Evolutionary conservation across 2,329 filamentous ascomycete genomes (phyloP).

Genomic region (Thelonectria discophora): DNA sequence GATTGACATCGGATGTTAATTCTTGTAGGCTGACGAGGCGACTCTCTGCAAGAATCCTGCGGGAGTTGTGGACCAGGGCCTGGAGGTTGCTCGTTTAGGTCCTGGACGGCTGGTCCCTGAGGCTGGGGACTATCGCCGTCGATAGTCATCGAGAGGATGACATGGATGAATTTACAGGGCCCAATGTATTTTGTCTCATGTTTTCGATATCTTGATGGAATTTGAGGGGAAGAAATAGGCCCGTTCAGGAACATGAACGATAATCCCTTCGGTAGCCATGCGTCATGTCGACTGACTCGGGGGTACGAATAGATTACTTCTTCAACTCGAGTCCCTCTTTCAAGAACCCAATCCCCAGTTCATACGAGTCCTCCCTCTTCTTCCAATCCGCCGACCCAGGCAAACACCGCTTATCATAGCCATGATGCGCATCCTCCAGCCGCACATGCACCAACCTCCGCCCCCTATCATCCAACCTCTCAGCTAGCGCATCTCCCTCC

Average conservation of each 20-base stretch:
- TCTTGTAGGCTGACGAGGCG: slow-evolving; percentile 43
- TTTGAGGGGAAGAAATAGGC: too few relatives aligned
- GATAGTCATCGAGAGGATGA: too few relatives aligned
- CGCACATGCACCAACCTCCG: slow-evolving; percentile 8
- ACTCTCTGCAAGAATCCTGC: slow-evolving; percentile 49
- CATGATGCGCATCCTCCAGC: slow-evolving; percentile 15
- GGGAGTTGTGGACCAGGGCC: slow-evolving; percentile 36
- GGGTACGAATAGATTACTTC: too few relatives aligned
- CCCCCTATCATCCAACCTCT: slow-evolving; percentile 6
- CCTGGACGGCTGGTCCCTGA: too few relatives aligned
- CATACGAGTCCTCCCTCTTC: slow-evolving; percentile 4
- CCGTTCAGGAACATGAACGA: too few relatives aligned
- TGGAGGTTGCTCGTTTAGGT: slow-evolving; percentile 22
- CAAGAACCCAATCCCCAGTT: slow-evolving; percentile 2
- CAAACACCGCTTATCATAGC: slow-evolving; percentile 9
- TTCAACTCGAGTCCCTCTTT: slow-evolving; percentile 1
- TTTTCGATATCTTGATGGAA: too few relatives aligned
- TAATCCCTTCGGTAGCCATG: too few relatives aligned
- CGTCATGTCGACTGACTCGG: too few relatives aligned
- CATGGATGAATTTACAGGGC: too few relatives aligned
- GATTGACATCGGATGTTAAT: background rate
- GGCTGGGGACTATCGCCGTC: too few relatives aligned
- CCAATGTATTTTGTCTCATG: too few relatives aligned
- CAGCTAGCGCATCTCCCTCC: slow-evolving; percentile 11
- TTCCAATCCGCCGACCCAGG: slow-evolving; percentile 17